These are phyloP conservation scores for Zygosaccharomyces lentus DNA, from an alignment of 805 yeast species.

Conservation along the genomic window DNA sequence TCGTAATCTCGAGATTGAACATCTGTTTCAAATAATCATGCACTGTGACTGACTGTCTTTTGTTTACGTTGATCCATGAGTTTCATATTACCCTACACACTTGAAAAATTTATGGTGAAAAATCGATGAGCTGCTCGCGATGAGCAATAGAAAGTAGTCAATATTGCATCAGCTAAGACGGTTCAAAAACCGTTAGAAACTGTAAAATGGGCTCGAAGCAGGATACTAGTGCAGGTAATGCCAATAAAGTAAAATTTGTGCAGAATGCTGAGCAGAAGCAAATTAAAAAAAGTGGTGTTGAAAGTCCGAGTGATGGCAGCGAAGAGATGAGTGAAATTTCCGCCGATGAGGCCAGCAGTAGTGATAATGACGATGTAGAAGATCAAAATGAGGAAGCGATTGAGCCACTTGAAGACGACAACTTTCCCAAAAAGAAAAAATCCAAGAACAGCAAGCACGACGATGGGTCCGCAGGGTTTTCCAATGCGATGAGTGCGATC, in stretches of 20 bases:
- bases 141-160: not conserved
- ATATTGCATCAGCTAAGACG: not conserved
- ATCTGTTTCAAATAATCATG: not conserved
- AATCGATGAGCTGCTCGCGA: slow-evolving; percentile 9
- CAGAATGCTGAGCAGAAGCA: slow-evolving; percentile 5
- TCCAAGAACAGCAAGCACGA: slow-evolving; percentile 54
- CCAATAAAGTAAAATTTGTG: slow-evolving; percentile 5
- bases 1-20: not conserved
- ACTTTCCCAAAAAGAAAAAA: slow-evolving; percentile 45
- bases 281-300: slow-evolving; percentile 17
- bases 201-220: not conserved
- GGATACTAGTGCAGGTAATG: not conserved
- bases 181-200: slow-evolving; percentile 1
- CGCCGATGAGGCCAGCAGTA: slow-evolving; percentile 1
- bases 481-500: slow-evolving; percentile 78
- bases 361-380: slow-evolving; percentile 19
- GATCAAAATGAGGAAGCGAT: slow-evolving; percentile 22
- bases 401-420: slow-evolving; percentile 23
- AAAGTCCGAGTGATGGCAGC: slow-evolving; percentile 12
- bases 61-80: slow-evolving; percentile 4
- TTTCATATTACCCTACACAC: slow-evolving; percentile 2
- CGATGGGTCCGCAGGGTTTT: slow-evolving; percentile 74
- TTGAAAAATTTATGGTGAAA: slow-evolving; percentile 1
- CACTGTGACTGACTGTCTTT: slow-evolving; percentile 2
- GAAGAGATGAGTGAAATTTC: slow-evolving; percentile 5